Conservation (phyloP, 176 grass and related monocot genomes). For the Pharus latifolius region DNA sequence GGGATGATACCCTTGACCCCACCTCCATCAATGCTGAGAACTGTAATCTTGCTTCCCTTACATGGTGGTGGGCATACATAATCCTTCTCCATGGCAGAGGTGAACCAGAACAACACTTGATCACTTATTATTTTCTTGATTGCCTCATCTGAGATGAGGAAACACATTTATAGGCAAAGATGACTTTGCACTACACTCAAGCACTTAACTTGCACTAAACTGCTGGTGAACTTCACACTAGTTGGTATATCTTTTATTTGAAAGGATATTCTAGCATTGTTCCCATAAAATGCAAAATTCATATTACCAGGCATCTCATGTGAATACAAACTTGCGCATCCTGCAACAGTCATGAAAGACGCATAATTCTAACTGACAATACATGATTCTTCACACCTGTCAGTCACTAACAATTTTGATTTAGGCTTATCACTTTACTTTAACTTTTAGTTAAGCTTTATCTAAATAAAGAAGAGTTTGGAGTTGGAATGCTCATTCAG, state of each 20-base stretch:
- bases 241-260: background rate
- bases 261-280: background rate
- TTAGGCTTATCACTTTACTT: background rate
- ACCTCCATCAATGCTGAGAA: conserved; percentile 34
- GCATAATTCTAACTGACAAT: background rate
- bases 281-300: background rate
- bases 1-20: conserved; percentile 41
- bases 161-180: background rate
- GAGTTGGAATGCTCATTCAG: background rate
- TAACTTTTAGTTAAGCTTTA: background rate
- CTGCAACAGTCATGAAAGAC: background rate
- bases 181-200: background rate
- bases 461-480: background rate
- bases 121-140: background rate
- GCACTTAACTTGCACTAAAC: background rate
- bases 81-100: background rate
- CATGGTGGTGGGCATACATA: conserved; percentile 13
- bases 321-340: background rate
- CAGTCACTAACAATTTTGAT: background rate
- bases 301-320: background rate
- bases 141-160: background rate
- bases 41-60: conserved; percentile 24
- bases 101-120: background rate
- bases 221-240: background rate
- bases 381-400: background rate